Conservation (phyloP, 768 basidiomycete genomes). For the Leccinellum rugosiceps region DNA sequence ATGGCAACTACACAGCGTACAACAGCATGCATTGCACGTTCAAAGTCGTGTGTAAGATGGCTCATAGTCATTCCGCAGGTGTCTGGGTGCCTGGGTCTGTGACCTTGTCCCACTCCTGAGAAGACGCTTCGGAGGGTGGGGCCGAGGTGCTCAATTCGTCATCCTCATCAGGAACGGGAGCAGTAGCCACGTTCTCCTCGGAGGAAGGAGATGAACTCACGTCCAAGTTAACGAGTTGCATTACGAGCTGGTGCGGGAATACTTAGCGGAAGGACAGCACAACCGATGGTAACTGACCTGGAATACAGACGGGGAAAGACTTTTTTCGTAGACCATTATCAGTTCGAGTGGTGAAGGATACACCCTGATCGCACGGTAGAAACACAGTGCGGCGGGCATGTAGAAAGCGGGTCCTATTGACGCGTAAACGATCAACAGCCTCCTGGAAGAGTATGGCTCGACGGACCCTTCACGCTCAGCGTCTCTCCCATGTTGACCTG, state of each 20-base stretch:
- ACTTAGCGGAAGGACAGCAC: constrained; percentile 3
- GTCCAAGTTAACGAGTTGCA: constrained; percentile 85
- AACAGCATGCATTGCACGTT: constrained; percentile 28
- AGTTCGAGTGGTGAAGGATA: constrained; percentile 95
- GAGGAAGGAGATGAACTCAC: constrained; percentile 66
- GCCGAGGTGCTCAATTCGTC: constrained; percentile 59
- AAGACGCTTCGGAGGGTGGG: constrained; percentile 83
- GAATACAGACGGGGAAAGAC: constrained; percentile 77
- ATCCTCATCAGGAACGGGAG: constrained; percentile 42
- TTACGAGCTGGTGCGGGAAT: constrained; percentile 48
- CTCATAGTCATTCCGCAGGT: constrained; percentile 39
- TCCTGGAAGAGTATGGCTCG: neutral
- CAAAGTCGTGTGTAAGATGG: constrained; percentile 25
- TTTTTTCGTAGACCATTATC: constrained; percentile 92
- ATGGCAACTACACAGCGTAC: constrained; percentile 31
- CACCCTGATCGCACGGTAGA: constrained; percentile 90
- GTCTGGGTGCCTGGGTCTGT: constrained; percentile 68
- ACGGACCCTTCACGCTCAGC: constrained; percentile 65
- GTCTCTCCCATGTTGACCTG: constrained; percentile 88
- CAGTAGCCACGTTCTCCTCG: constrained; percentile 24
- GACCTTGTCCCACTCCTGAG: constrained; percentile 88
- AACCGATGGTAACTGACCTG: constrained; percentile 45
- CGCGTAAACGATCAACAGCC: neutral
- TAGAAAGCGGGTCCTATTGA: constrained; percentile 69
- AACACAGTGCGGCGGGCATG: constrained; percentile 80